phyloP scores from a whole-genome alignment of 2,329 filamentous ascomycete genomes.

The Golovinomyces cichoracearum region DNA sequence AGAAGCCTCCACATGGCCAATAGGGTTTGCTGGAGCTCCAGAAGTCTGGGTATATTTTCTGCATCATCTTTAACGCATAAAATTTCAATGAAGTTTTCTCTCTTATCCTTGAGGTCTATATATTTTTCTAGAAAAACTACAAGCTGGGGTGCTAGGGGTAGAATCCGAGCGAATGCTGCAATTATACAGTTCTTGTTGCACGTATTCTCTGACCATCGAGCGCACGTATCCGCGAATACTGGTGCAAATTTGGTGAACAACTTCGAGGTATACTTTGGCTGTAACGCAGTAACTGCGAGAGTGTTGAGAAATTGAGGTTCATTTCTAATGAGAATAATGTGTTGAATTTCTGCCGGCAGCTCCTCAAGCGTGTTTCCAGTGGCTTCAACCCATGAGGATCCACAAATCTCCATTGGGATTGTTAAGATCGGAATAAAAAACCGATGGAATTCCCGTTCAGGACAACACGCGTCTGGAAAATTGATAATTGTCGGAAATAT shows the following conservation, averaged over 20 bases:
- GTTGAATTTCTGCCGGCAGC: constrained; percentile 43
- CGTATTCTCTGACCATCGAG: constrained; percentile 40
- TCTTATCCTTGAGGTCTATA: constrained; percentile 13
- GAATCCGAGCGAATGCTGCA: constrained; percentile 49
- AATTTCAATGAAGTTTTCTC: constrained; percentile 10
- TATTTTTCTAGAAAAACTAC: constrained; percentile 40
- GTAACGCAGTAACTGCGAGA: constrained; percentile 42
- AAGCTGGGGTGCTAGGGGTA: constrained; percentile 62
- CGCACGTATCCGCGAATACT: constrained; percentile 58
- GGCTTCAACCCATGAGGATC: neutral
- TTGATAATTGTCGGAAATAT: too few species aligned
- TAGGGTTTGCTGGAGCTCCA: constrained; percentile 23
- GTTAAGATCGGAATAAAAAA: too few species aligned
- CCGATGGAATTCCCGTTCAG: too few species aligned
- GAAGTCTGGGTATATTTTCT: constrained; percentile 16
- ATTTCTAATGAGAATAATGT: constrained; percentile 36
- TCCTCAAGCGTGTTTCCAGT: constrained; percentile 23
- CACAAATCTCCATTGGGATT: constrained; percentile 22
- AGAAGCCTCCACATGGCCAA: constrained; percentile 56
- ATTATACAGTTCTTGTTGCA: constrained; percentile 21
- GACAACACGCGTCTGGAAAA: too few species aligned
- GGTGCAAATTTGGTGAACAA: constrained; percentile 51
- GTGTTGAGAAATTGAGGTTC: constrained; percentile 44
- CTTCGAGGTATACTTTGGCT: constrained; percentile 40
- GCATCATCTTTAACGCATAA: neutral